Base-by-base conservation (phyloP, 192 early-diverging fungal genomes). In the Rhizophlyctis rosea region DNA sequence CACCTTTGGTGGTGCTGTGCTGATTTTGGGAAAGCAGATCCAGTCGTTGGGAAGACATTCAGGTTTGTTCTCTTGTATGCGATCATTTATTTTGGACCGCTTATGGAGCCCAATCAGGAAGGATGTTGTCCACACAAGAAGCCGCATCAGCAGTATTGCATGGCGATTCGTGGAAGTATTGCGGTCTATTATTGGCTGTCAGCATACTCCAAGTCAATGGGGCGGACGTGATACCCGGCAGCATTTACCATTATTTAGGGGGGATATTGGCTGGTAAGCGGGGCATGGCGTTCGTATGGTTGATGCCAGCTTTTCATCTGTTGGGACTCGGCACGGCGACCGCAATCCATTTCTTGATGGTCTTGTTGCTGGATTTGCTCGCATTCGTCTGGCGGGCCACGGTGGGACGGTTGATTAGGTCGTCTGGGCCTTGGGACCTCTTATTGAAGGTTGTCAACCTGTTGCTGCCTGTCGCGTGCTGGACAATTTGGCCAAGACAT, bases 1-100 rank as follows among this genome's bases (percentile, higher is more conserved):
- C 59, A 30, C 30, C 13, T 14, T 81, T 59, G 68, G 68, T 21
- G 61, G 75, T 53, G 70, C 65, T 34, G 54, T 52, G 23, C 65
- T 32, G 27, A 69, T 44, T 27, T 3, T 60, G 21, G 47, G 76
- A 55, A 16, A 16, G n/a, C 2, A 27, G 59, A 18, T 60, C 21
- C 31, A 44, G 11, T 18, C 16, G 34, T 18, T 25, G 59, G 28
- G 25, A 11, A 1, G 1, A 13, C 29, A 0, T 47, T 39, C 7
- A 25, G 9, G 18, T 24, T 34, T 16, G 9, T 60, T 4, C 49
- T 57, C 48, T 5, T 9, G 1, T 9, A 18, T 30, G 50, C 9
- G 21, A 2, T 36, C 21, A 1, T 9, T 14, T 13, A 18, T 50
- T 23, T 50, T 11, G 0, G 9, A 1, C 35, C 47, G 23, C 16